Evolutionary conservation across 2,329 filamentous ascomycete species (phyloP), one percentile per base, ranked within the genome.

Genomic region (Fusarium neocosmosporiellum): DNA sequence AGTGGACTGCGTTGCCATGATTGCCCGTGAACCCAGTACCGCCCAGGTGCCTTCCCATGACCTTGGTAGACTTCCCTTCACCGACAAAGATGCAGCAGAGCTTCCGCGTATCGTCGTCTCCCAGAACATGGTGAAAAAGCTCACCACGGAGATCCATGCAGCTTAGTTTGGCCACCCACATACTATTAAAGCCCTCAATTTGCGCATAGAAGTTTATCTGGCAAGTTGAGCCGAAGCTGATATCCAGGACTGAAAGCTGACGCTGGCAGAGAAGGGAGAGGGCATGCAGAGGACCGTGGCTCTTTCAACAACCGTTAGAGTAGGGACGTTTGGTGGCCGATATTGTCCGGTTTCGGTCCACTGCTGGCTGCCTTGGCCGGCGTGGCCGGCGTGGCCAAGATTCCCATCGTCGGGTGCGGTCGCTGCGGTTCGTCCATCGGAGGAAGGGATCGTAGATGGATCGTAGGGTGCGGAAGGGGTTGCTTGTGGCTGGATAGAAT

Each of bases 321-420:
- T 16, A 7, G 20, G 6, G 11, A 13, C 7, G 3, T 2, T 22
- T 2, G 41, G 20, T 7, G 20, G 3, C 1, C 1, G 4, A 7
- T 14, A 24, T 24, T 24, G 20, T 16, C 41, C 6, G 11, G 13
- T 16, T 16, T 9, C 20, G 5, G 2, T 2, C 41, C 5, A 16
- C 7, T 24, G 41, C 7, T 43, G 7, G 11, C 7, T 4, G 3
- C 20, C 6, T 22, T 14, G 10, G 39, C 3, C 7, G n/a, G 11
- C n/a, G 13, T 14, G 10, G 39, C 3, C 7, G n/a, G 11, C n/a
- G 13, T 43, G 8, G 13, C 4, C n/a, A 4, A 24, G 11, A 20
- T 14, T 24, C 4, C 13, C 18, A 4, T 37, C 11, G 36, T 3
- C 5, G 18, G 36, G 18, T 10, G 18, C 10, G 18, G 36, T 10